These are phyloP conservation scores for Kwoniella mangroviensis DNA, from an alignment of 768 basidiomycete genomes.

Conservation along the genomic window DNA sequence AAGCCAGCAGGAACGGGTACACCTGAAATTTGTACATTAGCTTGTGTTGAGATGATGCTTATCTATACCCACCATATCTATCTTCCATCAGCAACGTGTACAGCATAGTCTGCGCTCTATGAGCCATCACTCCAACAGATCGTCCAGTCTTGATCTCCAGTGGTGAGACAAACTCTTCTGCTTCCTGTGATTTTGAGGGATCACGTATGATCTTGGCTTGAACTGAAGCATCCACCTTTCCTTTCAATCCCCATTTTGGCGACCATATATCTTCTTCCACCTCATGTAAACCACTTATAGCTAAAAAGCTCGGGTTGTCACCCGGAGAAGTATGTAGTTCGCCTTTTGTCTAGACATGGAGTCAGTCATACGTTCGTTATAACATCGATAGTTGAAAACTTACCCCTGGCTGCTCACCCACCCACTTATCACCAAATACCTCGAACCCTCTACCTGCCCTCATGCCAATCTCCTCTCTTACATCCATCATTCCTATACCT, in stretches of 20 bases:
- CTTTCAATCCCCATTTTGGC: slow-evolving; percentile 90
- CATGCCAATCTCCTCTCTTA: slow-evolving; percentile 53
- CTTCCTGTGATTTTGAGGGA: slow-evolving; percentile 30
- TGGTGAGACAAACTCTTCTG: slow-evolving; percentile 61
- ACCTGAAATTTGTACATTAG: slow-evolving; percentile 58
- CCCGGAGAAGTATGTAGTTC: slow-evolving; percentile 70
- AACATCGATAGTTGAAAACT: slow-evolving; percentile 51
- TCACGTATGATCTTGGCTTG: slow-evolving; percentile 67
- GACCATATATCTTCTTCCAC: slow-evolving; percentile 99
- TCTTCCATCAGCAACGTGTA: slow-evolving; percentile 90
- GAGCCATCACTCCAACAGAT: slow-evolving; percentile 76
- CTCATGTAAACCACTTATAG: slow-evolving; percentile 76
- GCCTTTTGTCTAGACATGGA: slow-evolving; percentile 64
- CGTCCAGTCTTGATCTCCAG: slow-evolving; percentile 97
- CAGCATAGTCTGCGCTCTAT: slow-evolving; percentile 96
- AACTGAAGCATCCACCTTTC: slow-evolving; percentile 91
- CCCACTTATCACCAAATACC: slow-evolving; percentile 61
- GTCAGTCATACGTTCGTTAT: slow-evolving; percentile 1
- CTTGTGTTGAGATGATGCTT: background rate
- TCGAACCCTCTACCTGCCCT: slow-evolving; percentile 55
- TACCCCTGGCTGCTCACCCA: slow-evolving; percentile 68
- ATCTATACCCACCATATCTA: slow-evolving; percentile 66
- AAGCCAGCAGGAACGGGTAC: slow-evolving; percentile 78
- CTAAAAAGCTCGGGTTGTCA: slow-evolving; percentile 63
- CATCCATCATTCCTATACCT: slow-evolving; percentile 54